Base-by-base conservation (phyloP, 352 stramenopile species). In the Phytopythium litorale region DNA sequence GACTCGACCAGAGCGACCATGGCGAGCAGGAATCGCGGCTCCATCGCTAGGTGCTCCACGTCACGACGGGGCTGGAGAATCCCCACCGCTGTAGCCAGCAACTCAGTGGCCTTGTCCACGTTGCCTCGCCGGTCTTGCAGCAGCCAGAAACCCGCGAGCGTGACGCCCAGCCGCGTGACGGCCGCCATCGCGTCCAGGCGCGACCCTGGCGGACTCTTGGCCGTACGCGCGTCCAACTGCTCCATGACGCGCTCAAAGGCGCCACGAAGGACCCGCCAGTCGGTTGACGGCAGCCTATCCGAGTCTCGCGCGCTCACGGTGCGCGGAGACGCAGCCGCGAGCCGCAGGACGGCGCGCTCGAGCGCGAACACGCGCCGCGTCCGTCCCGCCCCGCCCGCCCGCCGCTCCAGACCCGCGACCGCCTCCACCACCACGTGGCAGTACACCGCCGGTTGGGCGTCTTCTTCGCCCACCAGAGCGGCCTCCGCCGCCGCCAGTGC, bases 21-120 rank as follows among this genome's bases (percentile, higher is more conserved):
- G 7, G 65, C 79, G 59, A 73, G 59, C 12, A 81, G 19, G 53
- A 91, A 84, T n/a, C 80, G 56, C 16, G 73, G 63, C 66, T 68
- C 73, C 38, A 71, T 73, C 9, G 49, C 60, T 2, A 70, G 15
- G 5, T 55, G 13, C 25, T 65, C 42, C 0, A 38, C 59, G 28
- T 49, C 16, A 8, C 56, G 48, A 19, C 65, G 60, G 21, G 30
- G 35, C n/a, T 62, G 55, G 33, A 62, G 64, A 11, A 64, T 59
- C 16, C 65, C 60, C 32, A 42, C 71, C 43, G 58, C 72, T 1
- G 56, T 19, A 7, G 38, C 53, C 12, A 87, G 66, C 55, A 87
- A 15, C 19, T 73, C 55, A 5, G 62, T 32, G 7, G 58, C 63
- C 30, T 69, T 60, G 18, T n/a, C 25, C n/a, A 61, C 1, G 35